Conservation (phyloP, 2,329 filamentous ascomycete genomes). For the Ascochyta koolunga region DNA sequence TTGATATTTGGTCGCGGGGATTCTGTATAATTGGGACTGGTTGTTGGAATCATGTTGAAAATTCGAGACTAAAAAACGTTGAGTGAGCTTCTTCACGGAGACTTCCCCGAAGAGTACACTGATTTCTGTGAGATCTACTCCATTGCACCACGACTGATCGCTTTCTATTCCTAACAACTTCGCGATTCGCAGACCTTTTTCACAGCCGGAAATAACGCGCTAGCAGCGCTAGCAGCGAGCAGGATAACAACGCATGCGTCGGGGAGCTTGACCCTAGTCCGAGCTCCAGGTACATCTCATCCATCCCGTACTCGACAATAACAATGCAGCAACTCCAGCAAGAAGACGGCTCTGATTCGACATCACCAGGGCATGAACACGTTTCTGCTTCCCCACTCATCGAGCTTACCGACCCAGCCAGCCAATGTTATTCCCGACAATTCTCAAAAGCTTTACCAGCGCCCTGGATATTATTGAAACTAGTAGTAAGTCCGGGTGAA, state of each 20-base stretch:
- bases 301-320: neutral
- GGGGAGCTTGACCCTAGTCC: slow-evolving; percentile 5
- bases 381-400: neutral
- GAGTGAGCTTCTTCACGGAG: neutral
- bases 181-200: neutral
- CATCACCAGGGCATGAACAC: neutral
- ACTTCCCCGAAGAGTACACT: neutral
- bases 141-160: too few species aligned
- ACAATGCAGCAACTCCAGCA: neutral
- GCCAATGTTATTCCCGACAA: slow-evolving; percentile 16
- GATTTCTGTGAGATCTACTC: neutral
- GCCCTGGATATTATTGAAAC: slow-evolving; percentile 2
- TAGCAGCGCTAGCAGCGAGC: neutral
- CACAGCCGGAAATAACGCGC: neutral
- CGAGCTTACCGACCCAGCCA: neutral
- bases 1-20: too few species aligned
- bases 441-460: neutral
- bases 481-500: slow-evolving; percentile 9
- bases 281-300: slow-evolving; percentile 7
- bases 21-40: too few species aligned
- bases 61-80: neutral
- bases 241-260: neutral
- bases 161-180: neutral
- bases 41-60: too few species aligned
- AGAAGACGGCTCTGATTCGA: neutral